Evolutionary conservation across 768 basidiomycete species (phyloP), one percentile per base, ranked within the genome.

Genomic region (Melanogaster broomeanus): DNA sequence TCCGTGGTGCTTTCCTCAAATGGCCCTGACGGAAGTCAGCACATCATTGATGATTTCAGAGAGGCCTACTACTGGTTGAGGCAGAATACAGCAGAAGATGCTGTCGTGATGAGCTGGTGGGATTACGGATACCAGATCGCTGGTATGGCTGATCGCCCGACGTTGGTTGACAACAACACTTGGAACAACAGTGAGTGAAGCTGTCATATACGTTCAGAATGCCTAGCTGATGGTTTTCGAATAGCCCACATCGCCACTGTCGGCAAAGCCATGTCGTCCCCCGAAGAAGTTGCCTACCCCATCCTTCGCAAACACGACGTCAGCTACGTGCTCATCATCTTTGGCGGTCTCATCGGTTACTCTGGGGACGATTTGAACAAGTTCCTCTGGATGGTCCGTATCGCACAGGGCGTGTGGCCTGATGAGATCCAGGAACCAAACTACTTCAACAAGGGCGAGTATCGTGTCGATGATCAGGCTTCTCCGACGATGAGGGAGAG

Each of bases 331-430:
- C 85, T 99, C 44, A 79, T 98, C 72, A 98, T 99, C 71, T 98
- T 98, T 66, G 97, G 97, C 35, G 96, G 94, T 40, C 77, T 99
- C 35, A 77, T 98, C 48, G 97, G 95, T 8, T 99, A 98, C 71
- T 96, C 93, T 19, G 97, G 96, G 13, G 97, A 99, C 67, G 97
- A 99, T 67, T 90, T 99, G 77, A 99, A 99, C 83, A 99, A 99
- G 73, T 99, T 98, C 82, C 73, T 99, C 43, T 98, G 95, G 95
- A 98, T 98, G 92, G 87, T 98, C 52, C 84, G 91, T 49, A 93
- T 93, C 58, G 84, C 92, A 5, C 93, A 96, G 62, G 95, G 95
- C 43, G 88, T 96, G 27, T 98, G 95, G 95, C 97, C 97, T 0
- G 93, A 98, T 31, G 97, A 98, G 71, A 90, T 99, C 54, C 93